These are phyloP conservation scores for Leishmania tropica DNA, from an alignment of 208 protist genomes.

Conservation along the genomic window DNA sequence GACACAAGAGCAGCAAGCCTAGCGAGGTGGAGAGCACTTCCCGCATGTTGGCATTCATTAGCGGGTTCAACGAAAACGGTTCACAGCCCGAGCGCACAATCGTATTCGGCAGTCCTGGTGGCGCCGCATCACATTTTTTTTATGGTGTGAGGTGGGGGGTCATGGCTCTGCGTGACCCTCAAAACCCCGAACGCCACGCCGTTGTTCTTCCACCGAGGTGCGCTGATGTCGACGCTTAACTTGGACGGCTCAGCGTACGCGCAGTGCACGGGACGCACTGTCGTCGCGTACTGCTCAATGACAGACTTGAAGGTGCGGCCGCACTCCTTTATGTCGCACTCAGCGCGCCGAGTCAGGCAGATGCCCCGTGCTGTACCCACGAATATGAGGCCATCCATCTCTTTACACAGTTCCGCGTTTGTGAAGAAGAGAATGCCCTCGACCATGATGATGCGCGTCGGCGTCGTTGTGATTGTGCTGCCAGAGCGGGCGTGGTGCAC, in stretches of 20 bases:
- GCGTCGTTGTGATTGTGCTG: slow-evolving; percentile 45
- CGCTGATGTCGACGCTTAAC: slow-evolving; percentile 84
- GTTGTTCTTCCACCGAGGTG: slow-evolving; percentile 89
- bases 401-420: slow-evolving; percentile 44
- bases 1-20: not conserved
- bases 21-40: not conserved
- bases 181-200: slow-evolving; percentile 79
- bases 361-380: slow-evolving; percentile 91
- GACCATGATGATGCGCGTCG: slow-evolving; percentile 86
- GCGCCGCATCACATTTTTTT: not conserved
- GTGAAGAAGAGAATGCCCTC: slow-evolving; percentile 92
- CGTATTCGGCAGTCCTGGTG: not conserved
- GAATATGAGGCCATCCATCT: slow-evolving; percentile 91
- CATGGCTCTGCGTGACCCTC: slow-evolving; percentile 27
- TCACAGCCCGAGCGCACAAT: not conserved
- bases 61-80: not conserved
- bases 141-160: not conserved
- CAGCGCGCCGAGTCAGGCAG: slow-evolving; percentile 73
- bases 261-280: slow-evolving; percentile 90
- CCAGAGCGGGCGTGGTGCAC: slow-evolving; percentile 60
- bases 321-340: slow-evolving; percentile 84
- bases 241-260: slow-evolving; percentile 78
- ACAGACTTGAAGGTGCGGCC: slow-evolving; percentile 79
- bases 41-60: not conserved
- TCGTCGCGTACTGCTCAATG: slow-evolving; percentile 85